Evolutionary conservation across 2,329 filamentous ascomycete genomes (phyloP), one percentile per base, ranked within the genome.

Genomic region (Sarocladium oryzae): DNA sequence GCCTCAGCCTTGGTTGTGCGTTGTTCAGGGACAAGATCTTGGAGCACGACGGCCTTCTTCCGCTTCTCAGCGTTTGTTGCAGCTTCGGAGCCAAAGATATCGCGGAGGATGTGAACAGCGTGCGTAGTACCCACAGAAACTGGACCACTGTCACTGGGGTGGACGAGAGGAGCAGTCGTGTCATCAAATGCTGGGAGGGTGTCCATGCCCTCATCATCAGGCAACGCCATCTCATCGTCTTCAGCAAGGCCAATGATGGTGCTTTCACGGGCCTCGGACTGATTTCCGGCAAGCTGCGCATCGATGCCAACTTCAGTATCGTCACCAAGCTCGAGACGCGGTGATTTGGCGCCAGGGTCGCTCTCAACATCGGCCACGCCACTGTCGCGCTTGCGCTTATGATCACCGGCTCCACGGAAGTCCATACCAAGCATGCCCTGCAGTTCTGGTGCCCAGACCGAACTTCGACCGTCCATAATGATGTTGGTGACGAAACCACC

Each of bases 331-430:
- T 86, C 81, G 15, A 87, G 72, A 45, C 85, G 84, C 51, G 89
- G 81, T 45, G 82, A 84, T 69, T 89, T 88, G 54, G 79, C 76
- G 28, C 76, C 76, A 50, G 81, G 77, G 41, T 86, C 83, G 56
- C 77, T 81, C 20, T 86, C 88, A 56, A 93, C 78, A 61, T 92
- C 89, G 40, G 86, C 88, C 56, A 93, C 82, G 21, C 88, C 90
- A 60, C 86, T 90, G 62, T 96, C 90, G 24, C 93, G 85, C 77
- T 99, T 99, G 53, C 93, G 82, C 79, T 97, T 99, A 51, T 92
- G 78, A 55, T 95, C 89, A 53, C 84, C 86, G 37, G 85, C 79
- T 52, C 83, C 83, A 55, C 85, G 84, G 15, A 95, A 79, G 57
- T 95, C 89, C 37, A 96, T 75, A 1, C 90, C 95, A n/a, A 97